phyloP scores from a whole-genome alignment of 2,329 filamentous ascomycete genomes.

The Hypocreales sp. region DNA sequence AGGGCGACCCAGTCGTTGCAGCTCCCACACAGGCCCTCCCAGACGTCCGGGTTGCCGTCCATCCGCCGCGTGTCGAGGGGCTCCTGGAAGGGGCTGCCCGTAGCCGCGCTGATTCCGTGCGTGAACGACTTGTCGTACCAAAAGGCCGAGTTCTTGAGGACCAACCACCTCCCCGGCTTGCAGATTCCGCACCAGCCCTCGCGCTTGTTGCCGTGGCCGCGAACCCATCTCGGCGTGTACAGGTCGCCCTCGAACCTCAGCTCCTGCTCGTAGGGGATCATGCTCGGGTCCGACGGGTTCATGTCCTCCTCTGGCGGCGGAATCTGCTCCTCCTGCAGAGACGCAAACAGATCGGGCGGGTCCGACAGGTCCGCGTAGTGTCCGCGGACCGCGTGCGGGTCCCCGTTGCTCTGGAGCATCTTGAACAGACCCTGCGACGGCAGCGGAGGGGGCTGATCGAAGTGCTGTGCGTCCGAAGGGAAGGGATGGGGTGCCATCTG shows the following conservation, averaged over 20 bases:
- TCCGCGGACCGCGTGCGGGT: constrained; percentile 48
- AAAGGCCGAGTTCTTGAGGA: constrained; percentile 79
- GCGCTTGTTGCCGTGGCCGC: constrained; percentile 73
- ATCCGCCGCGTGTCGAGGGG: constrained; percentile 61
- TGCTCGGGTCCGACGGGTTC: constrained; percentile 61
- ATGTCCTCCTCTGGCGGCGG: constrained; percentile 67
- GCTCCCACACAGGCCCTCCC: constrained; percentile 64
- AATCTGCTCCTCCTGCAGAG: constrained; percentile 57
- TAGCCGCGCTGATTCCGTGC: constrained; percentile 72
- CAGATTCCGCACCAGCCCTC: constrained; percentile 86
- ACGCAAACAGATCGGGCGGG: constrained; percentile 62
- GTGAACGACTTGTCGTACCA: constrained; percentile 92
- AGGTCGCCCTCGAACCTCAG: constrained; percentile 66
- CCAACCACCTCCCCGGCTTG: constrained; percentile 72
- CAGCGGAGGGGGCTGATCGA: constrained; percentile 43
- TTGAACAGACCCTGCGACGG: constrained; percentile 61
- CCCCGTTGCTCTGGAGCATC: constrained; percentile 60
- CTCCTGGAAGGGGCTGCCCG: constrained; percentile 62
- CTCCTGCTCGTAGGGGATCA: constrained; percentile 65
- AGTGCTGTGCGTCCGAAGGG: constrained; percentile 33
- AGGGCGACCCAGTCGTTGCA: constrained; percentile 71
- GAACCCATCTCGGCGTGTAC: constrained; percentile 73
- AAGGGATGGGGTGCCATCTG: constrained; percentile 31
- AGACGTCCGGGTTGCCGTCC: constrained; percentile 68
- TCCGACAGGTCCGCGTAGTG: constrained; percentile 62